Conservation (phyloP, 1,139 yeast species). For the Suhomyces wounanorum region DNA sequence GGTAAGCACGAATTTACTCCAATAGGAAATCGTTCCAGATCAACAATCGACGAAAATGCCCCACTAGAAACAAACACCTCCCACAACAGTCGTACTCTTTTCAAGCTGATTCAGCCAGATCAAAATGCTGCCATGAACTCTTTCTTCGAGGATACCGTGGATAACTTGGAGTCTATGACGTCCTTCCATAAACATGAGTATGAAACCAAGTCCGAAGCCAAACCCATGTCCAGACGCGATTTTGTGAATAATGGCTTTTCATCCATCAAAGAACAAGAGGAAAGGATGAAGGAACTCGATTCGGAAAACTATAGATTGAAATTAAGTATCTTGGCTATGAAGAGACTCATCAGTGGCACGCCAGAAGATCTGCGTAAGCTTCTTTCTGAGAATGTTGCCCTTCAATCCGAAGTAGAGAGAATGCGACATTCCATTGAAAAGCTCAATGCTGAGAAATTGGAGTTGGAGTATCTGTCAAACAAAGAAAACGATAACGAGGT, state of each 20-base stretch:
- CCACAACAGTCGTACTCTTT: constrained; percentile 12
- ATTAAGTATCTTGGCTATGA: constrained; percentile 56
- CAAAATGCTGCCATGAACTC: constrained; percentile 13
- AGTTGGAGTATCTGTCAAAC: constrained; percentile 16
- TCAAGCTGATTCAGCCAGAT: constrained; percentile 17
- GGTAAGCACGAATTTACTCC: constrained; percentile 44
- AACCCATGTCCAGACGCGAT: constrained; percentile 15
- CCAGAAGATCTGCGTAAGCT: constrained; percentile 45
- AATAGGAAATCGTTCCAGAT: constrained; percentile 29
- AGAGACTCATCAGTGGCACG: constrained; percentile 47
- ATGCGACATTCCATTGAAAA: constrained; percentile 21
- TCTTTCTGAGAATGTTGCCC: constrained; percentile 40
- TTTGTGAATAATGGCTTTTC: constrained; percentile 30
- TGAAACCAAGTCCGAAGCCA: constrained; percentile 1
- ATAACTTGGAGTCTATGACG: constrained; percentile 19
- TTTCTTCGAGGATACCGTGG: constrained; percentile 36
- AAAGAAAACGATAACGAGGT: constrained; percentile 19
- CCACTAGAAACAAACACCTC: constrained; percentile 2
- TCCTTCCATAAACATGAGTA: constrained; percentile 6
- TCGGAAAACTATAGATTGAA: constrained; percentile 65
- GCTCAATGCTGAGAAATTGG: constrained; percentile 13
- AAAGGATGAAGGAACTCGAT: constrained; percentile 49
- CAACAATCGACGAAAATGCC: constrained; percentile 10
- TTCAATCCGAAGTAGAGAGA: constrained; percentile 40
- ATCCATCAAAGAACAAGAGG: constrained; percentile 56